A percentile compares a stretch with the other conserved stretches of the same genome.
Conservation (phyloP, 1,284 basidiomycete genomes). For the Ceratobasidium sp. region DNA sequence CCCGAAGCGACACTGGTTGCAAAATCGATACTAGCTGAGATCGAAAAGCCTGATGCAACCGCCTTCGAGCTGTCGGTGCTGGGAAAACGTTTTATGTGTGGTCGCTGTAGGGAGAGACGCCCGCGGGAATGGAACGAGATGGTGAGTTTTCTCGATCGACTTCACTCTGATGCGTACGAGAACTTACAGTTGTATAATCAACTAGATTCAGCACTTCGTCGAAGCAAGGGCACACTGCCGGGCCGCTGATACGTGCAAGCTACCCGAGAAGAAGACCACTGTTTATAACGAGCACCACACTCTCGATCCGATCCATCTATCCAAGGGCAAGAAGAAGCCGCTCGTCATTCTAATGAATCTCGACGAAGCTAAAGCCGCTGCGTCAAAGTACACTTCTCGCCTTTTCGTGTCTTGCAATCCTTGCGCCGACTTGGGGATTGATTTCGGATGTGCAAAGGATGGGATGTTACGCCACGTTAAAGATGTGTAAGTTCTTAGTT, state of each 20-base stretch:
- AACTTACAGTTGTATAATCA: not conserved
- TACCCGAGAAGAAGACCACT: not conserved
- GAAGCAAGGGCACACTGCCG: not conserved
- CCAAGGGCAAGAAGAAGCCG: not conserved
- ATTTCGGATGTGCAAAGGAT: not conserved
- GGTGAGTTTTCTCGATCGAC: not conserved
- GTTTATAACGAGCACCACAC: not conserved
- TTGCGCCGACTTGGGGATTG: not conserved
- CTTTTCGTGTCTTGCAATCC: not conserved
- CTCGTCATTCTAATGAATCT: not conserved
- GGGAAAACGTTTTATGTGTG: conserved; percentile 6
- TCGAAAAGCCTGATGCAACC: conserved; percentile 1
- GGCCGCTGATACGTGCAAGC: not conserved
- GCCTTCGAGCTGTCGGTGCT: conserved; percentile 10
- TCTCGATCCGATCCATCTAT: not conserved
- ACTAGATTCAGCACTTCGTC: conserved; percentile 12
- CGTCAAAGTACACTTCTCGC: not conserved
- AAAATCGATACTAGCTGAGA: not conserved
- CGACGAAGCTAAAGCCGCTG: not conserved
- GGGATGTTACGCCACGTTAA: not conserved
- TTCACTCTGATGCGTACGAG: not conserved
- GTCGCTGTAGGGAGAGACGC: not conserved
- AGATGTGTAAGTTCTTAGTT: not conserved
- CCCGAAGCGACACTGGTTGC: not conserved
- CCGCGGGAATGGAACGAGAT: conserved; percentile 7